Percentiles rank a stretch among this genome's conserved stretches.
Conservation (phyloP, 1,139 yeast species). For the Saccharomyces hybrid region DNA sequence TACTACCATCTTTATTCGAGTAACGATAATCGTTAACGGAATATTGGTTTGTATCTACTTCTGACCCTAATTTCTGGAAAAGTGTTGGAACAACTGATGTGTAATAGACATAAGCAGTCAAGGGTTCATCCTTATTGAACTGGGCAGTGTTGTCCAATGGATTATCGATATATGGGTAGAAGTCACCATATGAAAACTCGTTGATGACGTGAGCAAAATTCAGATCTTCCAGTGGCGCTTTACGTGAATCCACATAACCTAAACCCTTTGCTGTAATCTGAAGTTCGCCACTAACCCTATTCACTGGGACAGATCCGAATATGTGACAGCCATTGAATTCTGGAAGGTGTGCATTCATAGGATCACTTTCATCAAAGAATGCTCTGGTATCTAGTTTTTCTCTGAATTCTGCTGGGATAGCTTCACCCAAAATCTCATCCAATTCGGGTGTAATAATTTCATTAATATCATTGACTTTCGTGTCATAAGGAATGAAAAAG, state of each 20-base stretch:
- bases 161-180: slow-evolving; percentile 77
- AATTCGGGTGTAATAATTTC: slow-evolving; percentile 55
- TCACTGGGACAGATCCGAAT: slow-evolving; percentile 80
- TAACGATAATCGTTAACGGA: slow-evolving; percentile 56
- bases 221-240: slow-evolving; percentile 44
- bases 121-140: slow-evolving; percentile 38
- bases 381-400: slow-evolving; percentile 25
- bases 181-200: slow-evolving; percentile 87
- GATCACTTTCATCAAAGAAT: slow-evolving; percentile 24
- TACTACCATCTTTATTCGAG: slow-evolving; percentile 20
- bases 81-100: slow-evolving; percentile 80
- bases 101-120: slow-evolving; percentile 53
- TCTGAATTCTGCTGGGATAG: slow-evolving; percentile 57
- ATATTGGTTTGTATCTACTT: slow-evolving; percentile 78
- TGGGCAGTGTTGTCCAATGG: slow-evolving; percentile 76
- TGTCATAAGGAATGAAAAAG: slow-evolving; percentile 47
- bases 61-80: slow-evolving; percentile 63
- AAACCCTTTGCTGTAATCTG: slow-evolving; percentile 73
- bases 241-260: slow-evolving; percentile 43
- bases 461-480: slow-evolving; percentile 40
- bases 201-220: slow-evolving; percentile 80
- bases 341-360: slow-evolving; percentile 10
- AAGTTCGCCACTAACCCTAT: slow-evolving; percentile 78
- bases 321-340: slow-evolving; percentile 63
- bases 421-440: slow-evolving; percentile 57